Evolutionary conservation across 257 asterid genomes (phyloP), one percentile per base, ranked within the genome.

Genomic region (Lithospermum erythrorhizon): DNA sequence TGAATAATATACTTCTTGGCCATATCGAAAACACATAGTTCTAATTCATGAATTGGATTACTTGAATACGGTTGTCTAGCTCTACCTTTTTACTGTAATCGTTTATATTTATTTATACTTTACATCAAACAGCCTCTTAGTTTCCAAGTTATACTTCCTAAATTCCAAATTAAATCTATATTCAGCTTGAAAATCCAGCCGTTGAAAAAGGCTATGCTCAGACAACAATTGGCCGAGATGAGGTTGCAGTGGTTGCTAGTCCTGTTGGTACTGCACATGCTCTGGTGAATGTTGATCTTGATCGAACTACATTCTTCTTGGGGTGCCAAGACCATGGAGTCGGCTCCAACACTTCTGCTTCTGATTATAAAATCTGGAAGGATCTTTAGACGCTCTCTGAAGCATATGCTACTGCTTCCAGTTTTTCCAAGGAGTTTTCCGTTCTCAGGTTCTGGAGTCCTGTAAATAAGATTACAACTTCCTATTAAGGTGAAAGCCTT

Each of bases 191-290:
- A 73, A 81, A 87, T 62, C 72, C 61, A 29, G 79, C 67, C 9
- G 65, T 67, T 61, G 55, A 70, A 0, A 78, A 60, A 61, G 94
- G 95, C 56, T 90, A 83, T 65, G 83, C 81, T 4, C 90, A 87
- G 81, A 83, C 82, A 49, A 76, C 69, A 6, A 66, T 90, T 59
- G 82, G 83, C 24, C 78, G 81, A 14, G 90, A 90, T 69, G 98
- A 90, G 76, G 90, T 90, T 64, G 93, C 82, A 17, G 86, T 90
- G 52, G 89, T 85, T 20, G 80, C 80, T 71, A 83, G 95, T 68
- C 80, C 85, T 5, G 70, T 73, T 41, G 98, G 96, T 67, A 76
- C 80, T 15, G 98, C 96, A 17, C 98, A 90, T 70, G 98, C 96
- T 68, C 67, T 87, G 76, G 64, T 83, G 69, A 87, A 90, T 67